Conservation (phyloP, 148 eudicot species). For the Limonium bicolor region DNA sequence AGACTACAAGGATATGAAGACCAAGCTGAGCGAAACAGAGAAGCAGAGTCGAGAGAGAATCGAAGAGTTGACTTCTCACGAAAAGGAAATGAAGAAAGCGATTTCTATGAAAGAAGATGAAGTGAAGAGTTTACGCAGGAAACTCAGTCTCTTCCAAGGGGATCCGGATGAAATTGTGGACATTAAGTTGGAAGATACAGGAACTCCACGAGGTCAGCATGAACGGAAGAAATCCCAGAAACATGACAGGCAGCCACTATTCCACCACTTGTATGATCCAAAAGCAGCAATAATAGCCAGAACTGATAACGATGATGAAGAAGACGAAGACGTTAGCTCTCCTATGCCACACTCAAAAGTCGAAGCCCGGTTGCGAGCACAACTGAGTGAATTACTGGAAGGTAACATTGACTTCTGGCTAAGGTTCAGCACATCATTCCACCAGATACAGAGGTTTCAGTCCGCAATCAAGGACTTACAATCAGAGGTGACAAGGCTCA, state of each 20-base stretch:
- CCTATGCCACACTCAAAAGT: conserved; percentile 15
- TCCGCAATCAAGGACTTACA: conserved; percentile 42
- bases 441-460: conserved; percentile 61
- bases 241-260: conserved; percentile 18
- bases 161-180: conserved; percentile 5
- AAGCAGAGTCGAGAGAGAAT: conserved; percentile 38
- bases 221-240: conserved; percentile 1
- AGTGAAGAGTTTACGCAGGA: conserved; percentile 31
- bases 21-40: conserved; percentile 46
- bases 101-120: conserved; percentile 46
- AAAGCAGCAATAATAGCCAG: conserved; percentile 4
- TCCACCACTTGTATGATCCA: conserved; percentile 23
- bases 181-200: conserved; percentile 3
- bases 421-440: conserved; percentile 60
- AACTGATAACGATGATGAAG: neutral
- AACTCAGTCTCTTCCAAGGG: conserved; percentile 19
- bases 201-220: neutral
- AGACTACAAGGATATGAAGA: conserved; percentile 53
- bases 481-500: conserved; percentile 29
- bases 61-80: conserved; percentile 31
- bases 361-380: conserved; percentile 40
- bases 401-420: conserved; percentile 75
- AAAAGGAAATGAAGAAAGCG: conserved; percentile 33
- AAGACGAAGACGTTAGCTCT: conserved; percentile 9
- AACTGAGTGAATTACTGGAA: conserved; percentile 47